These are phyloP conservation scores for Noccaea bulbosa DNA, from an alignment of 345 rosid species.

Conservation along the genomic window DNA sequence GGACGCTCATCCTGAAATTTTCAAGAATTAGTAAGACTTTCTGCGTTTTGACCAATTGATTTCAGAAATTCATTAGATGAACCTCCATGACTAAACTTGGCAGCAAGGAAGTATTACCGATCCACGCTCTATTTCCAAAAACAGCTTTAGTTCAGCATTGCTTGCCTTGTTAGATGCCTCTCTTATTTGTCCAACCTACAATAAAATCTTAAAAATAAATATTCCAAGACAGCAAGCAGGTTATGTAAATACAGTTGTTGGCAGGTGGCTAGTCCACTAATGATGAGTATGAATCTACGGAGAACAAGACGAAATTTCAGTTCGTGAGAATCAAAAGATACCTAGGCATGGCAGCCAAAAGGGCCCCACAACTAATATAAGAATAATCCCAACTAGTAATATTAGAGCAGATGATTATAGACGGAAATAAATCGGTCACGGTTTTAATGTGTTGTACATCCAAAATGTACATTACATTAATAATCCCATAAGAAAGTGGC, in stretches of 20 bases:
- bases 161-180: slow-evolving; percentile 77
- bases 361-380: slow-evolving; percentile 17
- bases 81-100: slow-evolving; percentile 15
- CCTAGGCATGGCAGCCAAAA: slow-evolving; percentile 14
- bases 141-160: slow-evolving; percentile 84
- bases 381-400: slow-evolving; percentile 12
- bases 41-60: slow-evolving; percentile 5
- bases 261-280: slow-evolving; percentile 22
- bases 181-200: slow-evolving; percentile 91
- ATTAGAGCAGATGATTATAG: slow-evolving; percentile 19
- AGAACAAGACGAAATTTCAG: slow-evolving; percentile 8
- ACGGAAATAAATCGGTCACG: background rate
- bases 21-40: slow-evolving; percentile 22
- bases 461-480: background rate
- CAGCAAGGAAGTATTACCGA: slow-evolving; percentile 53
- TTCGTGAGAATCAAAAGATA: slow-evolving; percentile 13
- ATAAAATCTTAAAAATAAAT: slow-evolving; percentile 16
- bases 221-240: slow-evolving; percentile 18
- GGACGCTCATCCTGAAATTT: slow-evolving; percentile 71
- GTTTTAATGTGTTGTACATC: background rate
- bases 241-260: background rate
- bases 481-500: slow-evolving; percentile 14
- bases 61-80: slow-evolving; percentile 13
- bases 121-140: slow-evolving; percentile 86
- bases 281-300: background rate